Base-by-base conservation (phyloP, 1,139 yeast species). In the Pichia kudriavzevii region DNA sequence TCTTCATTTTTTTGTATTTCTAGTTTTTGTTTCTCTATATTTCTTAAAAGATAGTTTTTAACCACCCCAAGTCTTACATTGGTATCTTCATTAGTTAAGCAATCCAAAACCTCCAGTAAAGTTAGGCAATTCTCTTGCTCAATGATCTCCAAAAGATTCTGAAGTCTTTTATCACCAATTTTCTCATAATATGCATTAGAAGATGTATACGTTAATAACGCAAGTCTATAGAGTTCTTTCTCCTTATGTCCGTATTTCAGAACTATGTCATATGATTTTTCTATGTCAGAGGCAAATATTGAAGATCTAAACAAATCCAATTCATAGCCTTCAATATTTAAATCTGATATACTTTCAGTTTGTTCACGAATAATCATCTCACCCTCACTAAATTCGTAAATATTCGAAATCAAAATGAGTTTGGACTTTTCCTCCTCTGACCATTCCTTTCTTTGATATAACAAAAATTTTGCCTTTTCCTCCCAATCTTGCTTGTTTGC, bases 41-140 rank as follows among this genome's bases (percentile, higher is more conserved):
- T 69, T 13, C 75, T 76, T 10, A 82, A 63, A 28, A 93, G 61
- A 42, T 79, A 78, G 19, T 78, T 78, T 52, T 80, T 79, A 23
- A 91, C 68, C 13, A 82, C 58, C 1, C 94, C 95, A 4, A 53
- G 36, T 33, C 47, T 50, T 29, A 85, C 69, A 0, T 84, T 77
- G 0, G 88, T 75, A 28, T 72, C 78, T 7, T 75, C 76, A 32
- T 75, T 75, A 29, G 88, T 70, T 31, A 91, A 58, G 1, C 79
- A 71, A 43, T 81, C 80, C 11, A 91, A 64, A 1, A 91, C 64
- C 46, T 88, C 95, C 22, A 85, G 56, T 0, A 94, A 85, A 1
- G 93, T 69, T 61, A 84, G 66, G 18, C 81, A 53, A 37, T 74
- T 70, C 12, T 65, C 60, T 7, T 64, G 59, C 32, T 72, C 69